Conservation (phyloP, 441 rosid genomes). For the Adansonia gregorii region DNA sequence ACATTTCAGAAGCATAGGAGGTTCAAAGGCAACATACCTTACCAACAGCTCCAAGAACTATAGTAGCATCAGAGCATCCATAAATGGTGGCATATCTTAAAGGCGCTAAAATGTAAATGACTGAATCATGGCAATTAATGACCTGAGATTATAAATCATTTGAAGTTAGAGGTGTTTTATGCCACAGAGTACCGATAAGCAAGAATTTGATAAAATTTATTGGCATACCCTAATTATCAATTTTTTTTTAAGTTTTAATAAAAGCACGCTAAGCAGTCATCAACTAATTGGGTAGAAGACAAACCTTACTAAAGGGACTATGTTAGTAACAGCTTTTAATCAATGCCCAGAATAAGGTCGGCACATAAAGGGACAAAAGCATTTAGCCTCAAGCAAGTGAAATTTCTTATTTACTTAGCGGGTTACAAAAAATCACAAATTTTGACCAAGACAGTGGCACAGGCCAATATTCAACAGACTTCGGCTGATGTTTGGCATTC, state of each 20-base stretch:
- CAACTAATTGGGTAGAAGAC: neutral
- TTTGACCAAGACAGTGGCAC: neutral
- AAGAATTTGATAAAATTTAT: neutral
- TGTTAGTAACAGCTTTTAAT: neutral
- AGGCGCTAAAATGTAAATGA: constrained; percentile 89
- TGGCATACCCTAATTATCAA: neutral
- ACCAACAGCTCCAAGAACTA: constrained; percentile 97
- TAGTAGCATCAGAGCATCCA: constrained; percentile 96
- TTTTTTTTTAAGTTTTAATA: neutral
- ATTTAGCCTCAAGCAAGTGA: constrained; percentile 6
- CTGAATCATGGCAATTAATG: constrained; percentile 94
- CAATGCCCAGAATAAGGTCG: neutral
- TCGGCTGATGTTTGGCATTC: neutral
- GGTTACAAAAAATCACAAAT: neutral
- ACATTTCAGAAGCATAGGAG: neutral
- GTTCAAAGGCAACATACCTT: constrained; percentile 56
- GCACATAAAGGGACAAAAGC: neutral
- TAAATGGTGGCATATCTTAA: constrained; percentile 87
- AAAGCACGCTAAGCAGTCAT: neutral
- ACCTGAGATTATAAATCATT: constrained; percentile 56
- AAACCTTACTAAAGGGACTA: neutral
- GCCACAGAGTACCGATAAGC: constrained; percentile 11
- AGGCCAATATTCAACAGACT: neutral
- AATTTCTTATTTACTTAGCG: neutral
- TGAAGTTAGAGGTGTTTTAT: constrained; percentile 4